Evolutionary conservation across 495 filamentous ascomycete species (phyloP).

Genomic region (Penicillium lagena): DNA sequence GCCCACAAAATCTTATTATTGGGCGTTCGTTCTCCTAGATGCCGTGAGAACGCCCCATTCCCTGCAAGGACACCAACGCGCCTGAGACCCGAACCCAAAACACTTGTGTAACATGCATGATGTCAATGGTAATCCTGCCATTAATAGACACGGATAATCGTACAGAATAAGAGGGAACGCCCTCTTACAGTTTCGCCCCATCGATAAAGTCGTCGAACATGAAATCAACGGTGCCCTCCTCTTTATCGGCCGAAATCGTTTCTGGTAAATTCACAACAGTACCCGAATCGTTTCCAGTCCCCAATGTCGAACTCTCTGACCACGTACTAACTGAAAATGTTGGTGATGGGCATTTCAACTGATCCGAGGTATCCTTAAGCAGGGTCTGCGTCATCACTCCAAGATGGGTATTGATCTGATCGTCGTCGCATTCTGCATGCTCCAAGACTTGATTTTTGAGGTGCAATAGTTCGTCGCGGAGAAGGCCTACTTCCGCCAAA

Average conservation of each 20-base stretch:
- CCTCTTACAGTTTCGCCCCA: conserved; percentile 1
- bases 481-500: conserved; percentile 5
- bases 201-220: conserved; percentile 14
- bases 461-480: conserved; percentile 16
- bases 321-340: conserved; percentile 2
- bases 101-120: neutral
- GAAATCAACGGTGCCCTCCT: conserved; percentile 1
- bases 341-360: conserved; percentile 1
- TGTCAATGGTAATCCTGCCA: neutral
- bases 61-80: too few species aligned
- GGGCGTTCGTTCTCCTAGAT: too few species aligned
- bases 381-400: conserved; percentile 9
- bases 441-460: conserved; percentile 20
- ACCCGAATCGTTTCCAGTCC: neutral
- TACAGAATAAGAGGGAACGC: neutral
- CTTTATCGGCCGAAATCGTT: too few species aligned
- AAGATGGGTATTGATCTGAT: conserved; percentile 13
- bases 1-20: too few species aligned
- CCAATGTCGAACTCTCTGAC: neutral
- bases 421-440: conserved; percentile 15
- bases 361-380: neutral
- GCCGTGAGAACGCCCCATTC: too few species aligned
- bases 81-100: too few species aligned
- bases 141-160: neutral
- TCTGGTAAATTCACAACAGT: too few species aligned